Conservation (phyloP, 306 rosid species). For the Coriaria nepalensis region DNA sequence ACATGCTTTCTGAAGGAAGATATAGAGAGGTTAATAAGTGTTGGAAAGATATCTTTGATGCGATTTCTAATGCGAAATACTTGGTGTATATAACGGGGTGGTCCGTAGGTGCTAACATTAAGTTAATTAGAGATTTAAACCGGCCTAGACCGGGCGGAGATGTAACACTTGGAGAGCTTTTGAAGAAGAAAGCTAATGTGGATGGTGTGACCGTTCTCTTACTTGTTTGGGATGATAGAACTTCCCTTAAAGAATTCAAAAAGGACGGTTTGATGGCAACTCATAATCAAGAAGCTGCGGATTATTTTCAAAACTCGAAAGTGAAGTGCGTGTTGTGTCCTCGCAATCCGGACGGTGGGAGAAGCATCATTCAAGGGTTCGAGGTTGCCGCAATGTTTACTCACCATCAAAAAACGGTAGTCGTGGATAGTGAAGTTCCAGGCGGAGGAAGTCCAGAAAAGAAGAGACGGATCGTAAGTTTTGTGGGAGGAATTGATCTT, state of each 20-base stretch:
- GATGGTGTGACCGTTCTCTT: constrained; percentile 61
- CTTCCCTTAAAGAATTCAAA: constrained; percentile 36
- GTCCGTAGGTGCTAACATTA: constrained; percentile 48
- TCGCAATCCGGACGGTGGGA: constrained; percentile 50
- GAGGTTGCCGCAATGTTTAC: constrained; percentile 57
- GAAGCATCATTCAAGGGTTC: constrained; percentile 46
- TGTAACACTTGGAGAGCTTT: constrained; percentile 50
- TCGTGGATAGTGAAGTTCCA: constrained; percentile 32
- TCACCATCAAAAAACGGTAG: constrained; percentile 69
- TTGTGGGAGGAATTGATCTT: constrained; percentile 75
- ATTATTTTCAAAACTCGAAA: constrained; percentile 42
- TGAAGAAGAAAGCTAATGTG: constrained; percentile 45
- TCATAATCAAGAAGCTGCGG: constrained; percentile 53
- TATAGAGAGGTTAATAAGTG: constrained; percentile 31
- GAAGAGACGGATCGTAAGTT: constrained; percentile 41
- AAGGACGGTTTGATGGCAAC: constrained; percentile 77
- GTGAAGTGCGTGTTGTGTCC: constrained; percentile 60
- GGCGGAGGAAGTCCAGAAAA: constrained; percentile 1
- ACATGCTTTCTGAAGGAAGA: constrained; percentile 8
- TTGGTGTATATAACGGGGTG: constrained; percentile 74
- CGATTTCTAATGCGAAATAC: constrained; percentile 37
- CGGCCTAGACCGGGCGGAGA: constrained; percentile 10
- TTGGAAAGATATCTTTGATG: constrained; percentile 65
- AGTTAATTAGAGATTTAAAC: constrained; percentile 31
- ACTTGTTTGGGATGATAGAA: constrained; percentile 86